Evolutionary conservation across 306 rosid species (phyloP), one percentile per base, ranked within the genome.

Genomic region (Lupinus albus): DNA sequence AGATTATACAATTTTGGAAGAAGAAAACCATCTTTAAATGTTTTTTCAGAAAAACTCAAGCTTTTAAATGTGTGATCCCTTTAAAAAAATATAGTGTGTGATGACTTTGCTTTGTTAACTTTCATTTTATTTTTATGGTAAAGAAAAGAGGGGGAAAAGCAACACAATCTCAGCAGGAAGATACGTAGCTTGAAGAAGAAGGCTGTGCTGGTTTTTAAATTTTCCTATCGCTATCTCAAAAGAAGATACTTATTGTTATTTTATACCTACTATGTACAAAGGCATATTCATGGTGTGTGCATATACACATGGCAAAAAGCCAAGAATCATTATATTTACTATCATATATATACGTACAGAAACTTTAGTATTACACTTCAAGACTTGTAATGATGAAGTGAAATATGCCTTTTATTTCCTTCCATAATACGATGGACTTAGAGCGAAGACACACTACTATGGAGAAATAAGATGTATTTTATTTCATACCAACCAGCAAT

Each of bases 181-280:
- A 71, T 76, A 85, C 78, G 71, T 80, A 64, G 86, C 91, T 84
- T 88, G 82, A 82, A 67, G 7, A 71, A 80, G 84, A 88, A 82
- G 91, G 64, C 67, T 78, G 64, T 54, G 41, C 25, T 38, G 4
- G 45, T 38, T 52, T 50, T 52, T 49, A 45, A 54, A 52, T 72
- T 76, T 65, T 44, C 51, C 11, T 39, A 33, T 33, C 0, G 3
- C 39, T 21, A 73, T 68, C 48, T 21, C 66, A 73, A 70, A 78
- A 62, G 52, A 48, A 65, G 47, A 58, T 51, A 66, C 79, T 67
- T 21, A 66, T 36, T 55, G 77, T 74, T 80, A 10, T 41, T 75
- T 61, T 68, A 72, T 52, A 46, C 54, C 35, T 54, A 9, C 20
- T 62, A 70, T 75, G 47, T 9, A 67, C 41, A 72, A 39, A 39